Percentiles rank a stretch among this genome's conserved stretches.
phyloP scores from a whole-genome alignment of 2,329 filamentous ascomycete genomes.

The Nemania sp. region DNA sequence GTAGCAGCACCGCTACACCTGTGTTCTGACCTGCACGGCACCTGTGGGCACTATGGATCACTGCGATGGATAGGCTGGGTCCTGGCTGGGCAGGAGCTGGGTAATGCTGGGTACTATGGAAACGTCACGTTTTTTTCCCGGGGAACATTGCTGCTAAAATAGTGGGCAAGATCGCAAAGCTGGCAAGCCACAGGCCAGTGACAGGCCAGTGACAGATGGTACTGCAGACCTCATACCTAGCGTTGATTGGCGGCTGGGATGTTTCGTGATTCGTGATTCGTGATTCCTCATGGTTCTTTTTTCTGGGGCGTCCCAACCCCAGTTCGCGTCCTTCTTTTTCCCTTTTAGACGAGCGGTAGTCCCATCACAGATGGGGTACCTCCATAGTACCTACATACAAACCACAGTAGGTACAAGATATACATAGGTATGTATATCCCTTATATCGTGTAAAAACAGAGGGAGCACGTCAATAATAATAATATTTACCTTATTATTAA shows the following conservation, averaged over 20 bases:
- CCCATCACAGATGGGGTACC: neutral
- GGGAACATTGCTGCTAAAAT: neutral
- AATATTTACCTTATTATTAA: neutral
- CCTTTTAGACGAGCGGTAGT: constrained; percentile 1
- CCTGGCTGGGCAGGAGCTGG: no score
- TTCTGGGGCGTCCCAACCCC: constrained; percentile 14
- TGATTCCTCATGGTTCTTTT: constrained; percentile 11
- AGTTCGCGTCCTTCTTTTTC: constrained; percentile 14
- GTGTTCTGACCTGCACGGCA: no score
- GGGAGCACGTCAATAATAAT: no score
- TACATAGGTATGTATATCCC: neutral
- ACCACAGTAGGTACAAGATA: neutral
- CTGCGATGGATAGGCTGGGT: no score
- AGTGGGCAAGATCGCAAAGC: neutral
- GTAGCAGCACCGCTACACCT: neutral
- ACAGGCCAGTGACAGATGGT: neutral
- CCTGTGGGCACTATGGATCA: constrained; percentile 1
- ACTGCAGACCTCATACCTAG: no score
- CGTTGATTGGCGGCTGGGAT: constrained; percentile 15
- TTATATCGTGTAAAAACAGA: neutral
- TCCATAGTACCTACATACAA: constrained; percentile 5
- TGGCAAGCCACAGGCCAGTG: constrained; percentile 6
- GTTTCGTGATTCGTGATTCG: constrained; percentile 13
- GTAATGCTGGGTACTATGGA: constrained; percentile 2
- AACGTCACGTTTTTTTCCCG: constrained; percentile 10